Conservation (phyloP, 768 basidiomycete species). For the Lactarius indigo region DNA sequence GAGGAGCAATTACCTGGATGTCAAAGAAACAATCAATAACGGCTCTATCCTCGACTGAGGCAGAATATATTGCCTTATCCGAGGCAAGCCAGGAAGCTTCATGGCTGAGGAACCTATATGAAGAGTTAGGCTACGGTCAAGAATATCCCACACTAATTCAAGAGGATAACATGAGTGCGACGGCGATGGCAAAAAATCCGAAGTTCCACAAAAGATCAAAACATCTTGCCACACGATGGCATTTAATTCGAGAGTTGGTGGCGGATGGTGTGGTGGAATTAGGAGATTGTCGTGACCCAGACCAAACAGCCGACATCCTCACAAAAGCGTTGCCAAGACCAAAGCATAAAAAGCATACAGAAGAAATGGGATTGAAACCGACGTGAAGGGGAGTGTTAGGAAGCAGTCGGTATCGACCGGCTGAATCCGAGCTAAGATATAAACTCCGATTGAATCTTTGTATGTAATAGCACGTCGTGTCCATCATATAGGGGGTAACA, state of each 20-base stretch:
- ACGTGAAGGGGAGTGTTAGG: no score
- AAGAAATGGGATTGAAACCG: no score
- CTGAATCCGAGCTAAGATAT: no score
- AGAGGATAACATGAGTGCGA: no score
- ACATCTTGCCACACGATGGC: neutral
- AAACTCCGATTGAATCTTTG: no score
- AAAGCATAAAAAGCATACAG: no score
- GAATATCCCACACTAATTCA: no score
- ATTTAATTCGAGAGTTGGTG: neutral
- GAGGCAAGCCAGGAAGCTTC: neutral
- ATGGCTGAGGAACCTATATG: neutral
- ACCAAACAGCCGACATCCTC: neutral
- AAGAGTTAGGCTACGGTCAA: neutral
- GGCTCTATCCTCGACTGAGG: neutral
- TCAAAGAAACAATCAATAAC: neutral
- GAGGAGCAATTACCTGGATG: neutral
- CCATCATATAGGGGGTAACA: no score
- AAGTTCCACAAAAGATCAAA: neutral
- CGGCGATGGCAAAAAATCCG: no score
- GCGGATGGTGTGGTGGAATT: rapidly evolving
- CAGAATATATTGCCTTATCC: neutral
- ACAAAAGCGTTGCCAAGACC: neutral
- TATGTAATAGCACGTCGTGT: no score
- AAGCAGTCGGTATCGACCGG: no score
- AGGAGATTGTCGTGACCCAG: neutral